Percentiles rank a stretch among this genome's conserved stretches.
phyloP scores from a whole-genome alignment of 176 grass and related monocot genomes.

The Eragrostis nindensis region DNA sequence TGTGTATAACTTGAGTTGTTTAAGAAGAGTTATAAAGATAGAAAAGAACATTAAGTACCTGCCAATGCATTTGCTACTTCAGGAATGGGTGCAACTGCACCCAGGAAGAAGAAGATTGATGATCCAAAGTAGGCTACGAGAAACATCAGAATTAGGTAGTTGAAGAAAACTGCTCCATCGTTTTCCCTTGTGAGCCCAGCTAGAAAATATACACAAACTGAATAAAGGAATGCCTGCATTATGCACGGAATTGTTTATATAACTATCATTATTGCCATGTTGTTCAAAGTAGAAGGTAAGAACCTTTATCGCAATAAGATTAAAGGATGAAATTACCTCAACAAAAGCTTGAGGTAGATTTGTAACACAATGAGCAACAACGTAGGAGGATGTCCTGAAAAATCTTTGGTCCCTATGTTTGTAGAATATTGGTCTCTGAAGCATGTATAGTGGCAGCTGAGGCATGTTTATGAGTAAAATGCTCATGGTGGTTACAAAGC shows the following conservation, averaged over 20 bases:
- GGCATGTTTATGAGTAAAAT: constrained; percentile 45
- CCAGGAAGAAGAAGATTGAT: constrained; percentile 42
- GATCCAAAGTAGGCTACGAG: constrained; percentile 40
- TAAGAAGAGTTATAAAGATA: not conserved
- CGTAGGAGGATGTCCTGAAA: constrained; percentile 50
- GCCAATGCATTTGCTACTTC: constrained; percentile 45
- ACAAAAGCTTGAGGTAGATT: constrained; percentile 38
- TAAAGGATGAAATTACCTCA: constrained; percentile 36
- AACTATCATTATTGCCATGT: not conserved
- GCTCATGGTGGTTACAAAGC: constrained; percentile 45
- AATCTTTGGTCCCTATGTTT: constrained; percentile 43
- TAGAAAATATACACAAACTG: constrained; percentile 37
- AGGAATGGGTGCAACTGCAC: constrained; percentile 45
- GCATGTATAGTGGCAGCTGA: constrained; percentile 43
- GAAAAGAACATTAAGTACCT: constrained; percentile 14
- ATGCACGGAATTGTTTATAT: constrained; percentile 4
- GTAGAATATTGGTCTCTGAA: constrained; percentile 47
- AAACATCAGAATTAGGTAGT: constrained; percentile 32
- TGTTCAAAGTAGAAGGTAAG: not conserved
- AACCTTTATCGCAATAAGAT: not conserved
- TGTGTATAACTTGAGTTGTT: too few relatives aligned
- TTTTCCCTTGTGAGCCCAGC: constrained; percentile 37
- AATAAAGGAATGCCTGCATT: constrained; percentile 40
- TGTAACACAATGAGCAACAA: constrained; percentile 32
- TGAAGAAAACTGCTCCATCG: constrained; percentile 13